Evolutionary conservation across 2,329 filamentous ascomycete genomes (phyloP), one percentile per base, ranked within the genome.

Genomic region (Diplocarpon rosae): DNA sequence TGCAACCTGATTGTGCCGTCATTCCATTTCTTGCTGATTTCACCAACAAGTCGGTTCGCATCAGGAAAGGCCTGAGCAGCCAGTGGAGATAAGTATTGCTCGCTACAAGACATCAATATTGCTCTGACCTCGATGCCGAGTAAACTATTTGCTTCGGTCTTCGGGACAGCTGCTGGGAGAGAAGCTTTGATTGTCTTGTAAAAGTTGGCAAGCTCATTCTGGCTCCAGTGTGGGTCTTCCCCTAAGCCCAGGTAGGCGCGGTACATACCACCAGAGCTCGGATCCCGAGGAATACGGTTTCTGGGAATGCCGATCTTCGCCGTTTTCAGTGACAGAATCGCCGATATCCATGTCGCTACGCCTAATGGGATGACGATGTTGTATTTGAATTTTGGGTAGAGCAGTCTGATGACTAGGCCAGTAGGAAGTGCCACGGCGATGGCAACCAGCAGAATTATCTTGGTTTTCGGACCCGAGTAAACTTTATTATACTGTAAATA

Each of bases 21-120:
- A 13, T 42, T 42, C 39, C 39, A 42, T 33, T 42, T 42, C 24
- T 42, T 42, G 32, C 39, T 42, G 15, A 42, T 42, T 16, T 42
- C 39, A n/a, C 39, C 39, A 6, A 42, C 39, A 5, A 42, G 13
- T n/a, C 39, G 34, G 14, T 35, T 35, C 5, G 39, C 34, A 27
- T 42, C 39, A 2, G 39, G 39, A n/a, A 42, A 42, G 34, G 39
- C 39, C 29, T 36, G 34, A 2, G 39, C 39, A 7, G 39, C 39
- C 35, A 31, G 39, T 10, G 34, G 32, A 7, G 32, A 42, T 2
- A 42, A 33, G 17, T 35, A 20, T 27, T 42, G 39, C 13, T 42
- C 17, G 17, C 39, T 42, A 12, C 39, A 42, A 5, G 39, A 42
- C 39, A 42, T 42, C 39, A 42, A 36, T 3, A 42, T 30, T 10